Conservation (phyloP, 345 rosid species). For the Psidium guajava region DNA sequence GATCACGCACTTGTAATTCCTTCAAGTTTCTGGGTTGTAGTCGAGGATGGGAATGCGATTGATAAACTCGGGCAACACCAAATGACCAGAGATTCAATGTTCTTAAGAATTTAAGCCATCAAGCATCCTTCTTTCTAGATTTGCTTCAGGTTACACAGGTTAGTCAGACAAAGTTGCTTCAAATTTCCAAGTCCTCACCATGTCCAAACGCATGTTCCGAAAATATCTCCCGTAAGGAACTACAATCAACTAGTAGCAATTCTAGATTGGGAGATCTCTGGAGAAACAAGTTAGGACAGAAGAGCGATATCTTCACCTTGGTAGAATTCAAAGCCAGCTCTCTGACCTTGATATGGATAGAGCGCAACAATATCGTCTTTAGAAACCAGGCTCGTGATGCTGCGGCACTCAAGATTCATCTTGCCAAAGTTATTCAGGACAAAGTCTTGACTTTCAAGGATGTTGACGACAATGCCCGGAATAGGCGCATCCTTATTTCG, state of each 20-base stretch:
- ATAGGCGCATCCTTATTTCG: no score
- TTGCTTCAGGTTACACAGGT: background rate
- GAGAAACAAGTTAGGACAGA: background rate
- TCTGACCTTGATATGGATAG: no score
- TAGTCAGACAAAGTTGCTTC: background rate
- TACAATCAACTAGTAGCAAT: background rate
- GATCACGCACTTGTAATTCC: background rate
- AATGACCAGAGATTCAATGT: background rate
- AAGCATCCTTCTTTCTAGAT: background rate
- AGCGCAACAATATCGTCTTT: no score
- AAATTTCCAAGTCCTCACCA: background rate
- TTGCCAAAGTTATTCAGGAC: no score
- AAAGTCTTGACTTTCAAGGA: no score
- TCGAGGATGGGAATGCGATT: background rate
- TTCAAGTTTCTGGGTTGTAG: background rate
- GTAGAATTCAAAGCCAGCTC: background rate
- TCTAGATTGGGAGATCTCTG: background rate
- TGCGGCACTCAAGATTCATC: no score
- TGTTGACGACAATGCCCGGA: no score
- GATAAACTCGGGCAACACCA: background rate
- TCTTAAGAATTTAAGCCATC: background rate
- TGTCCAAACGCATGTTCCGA: background rate
- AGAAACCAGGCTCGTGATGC: no score
- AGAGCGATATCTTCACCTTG: background rate
- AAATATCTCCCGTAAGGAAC: background rate